These are phyloP conservation scores for Plectosphaerella plurivora DNA, from an alignment of 2,329 filamentous ascomycete species.

Conservation along the genomic window DNA sequence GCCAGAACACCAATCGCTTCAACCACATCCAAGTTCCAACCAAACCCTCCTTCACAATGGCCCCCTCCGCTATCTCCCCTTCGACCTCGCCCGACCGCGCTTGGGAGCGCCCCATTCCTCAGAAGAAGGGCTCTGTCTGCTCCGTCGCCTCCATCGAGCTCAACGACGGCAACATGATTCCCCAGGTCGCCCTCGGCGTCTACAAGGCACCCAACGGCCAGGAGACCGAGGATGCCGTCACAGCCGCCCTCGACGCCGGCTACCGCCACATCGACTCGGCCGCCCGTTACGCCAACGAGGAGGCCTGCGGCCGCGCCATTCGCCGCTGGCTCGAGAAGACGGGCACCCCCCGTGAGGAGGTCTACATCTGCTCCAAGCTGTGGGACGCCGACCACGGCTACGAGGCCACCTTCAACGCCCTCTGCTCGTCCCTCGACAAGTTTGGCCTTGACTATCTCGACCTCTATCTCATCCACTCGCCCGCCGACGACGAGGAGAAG, in stretches of 20 bases:
- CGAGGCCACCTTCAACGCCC: constrained; percentile 23
- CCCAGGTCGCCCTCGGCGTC: constrained; percentile 39
- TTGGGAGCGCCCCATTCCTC: constrained; percentile 2
- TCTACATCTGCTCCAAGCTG: constrained; percentile 32
- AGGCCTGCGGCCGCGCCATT: constrained; percentile 12
- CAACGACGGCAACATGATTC: constrained; percentile 29
- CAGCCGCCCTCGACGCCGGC: constrained; percentile 36
- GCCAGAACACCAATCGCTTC: background rate
- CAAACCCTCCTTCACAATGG: constrained; percentile 20
- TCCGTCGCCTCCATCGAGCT: constrained; percentile 20
- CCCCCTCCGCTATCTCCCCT: constrained; percentile 28
- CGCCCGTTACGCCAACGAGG: constrained; percentile 22
- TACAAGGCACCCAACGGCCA: constrained; percentile 42
- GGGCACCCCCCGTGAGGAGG: constrained; percentile 24
- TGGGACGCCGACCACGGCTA: constrained; percentile 28
- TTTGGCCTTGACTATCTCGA: constrained; percentile 46
- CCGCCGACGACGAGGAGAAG: constrained; percentile 30
- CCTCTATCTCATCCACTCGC: constrained; percentile 48
- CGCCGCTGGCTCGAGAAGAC: constrained; percentile 17
- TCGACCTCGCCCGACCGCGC: constrained; percentile 25
- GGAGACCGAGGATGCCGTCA: constrained; percentile 25
- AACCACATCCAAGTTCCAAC: background rate
- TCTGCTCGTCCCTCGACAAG: constrained; percentile 38
- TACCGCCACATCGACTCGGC: constrained; percentile 50
- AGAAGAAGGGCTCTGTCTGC: constrained; percentile 1